Evolutionary conservation across 2,329 filamentous ascomycete species (phyloP), one percentile per base, ranked within the genome.

Genomic region (Colletotrichum phormii): DNA sequence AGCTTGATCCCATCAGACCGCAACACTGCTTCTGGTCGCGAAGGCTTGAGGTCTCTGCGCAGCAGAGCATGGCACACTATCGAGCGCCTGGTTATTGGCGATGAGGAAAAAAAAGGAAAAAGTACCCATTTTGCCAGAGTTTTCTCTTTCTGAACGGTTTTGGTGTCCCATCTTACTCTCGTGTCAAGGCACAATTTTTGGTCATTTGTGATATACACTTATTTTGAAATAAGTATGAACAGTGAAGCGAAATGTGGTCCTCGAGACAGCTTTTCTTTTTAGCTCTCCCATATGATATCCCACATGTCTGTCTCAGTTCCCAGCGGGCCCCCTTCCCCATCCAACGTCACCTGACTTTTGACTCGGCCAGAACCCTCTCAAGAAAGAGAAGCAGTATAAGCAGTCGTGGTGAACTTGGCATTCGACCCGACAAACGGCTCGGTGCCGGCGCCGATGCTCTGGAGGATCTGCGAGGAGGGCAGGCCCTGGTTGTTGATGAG

Each of bases 381-480:
- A 22, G 55, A 42, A 6, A 69, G 53, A 11, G 64, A 67, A 5
- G 60, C 71, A 7, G 59, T 62, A 54, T 75, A 75, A n/a, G 72
- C 54, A 29, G 46, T 59, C 22, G 74, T 75, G 13, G 75, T 75
- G 71, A 79, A 78, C 24, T 75, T 67, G 31, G 75, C 77, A 63
- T 86, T 81, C 51, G 75, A 83, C 68, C 88, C 89, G 73, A 84
- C 85, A 75, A 90, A 90, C 1, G 88, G 85, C 82, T 90, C 89
- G 3, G 88, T 90, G 12, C 89, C 89, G 24, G 87, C 87, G 71
- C 85, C 85, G 29, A 89, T 81, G 72, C 84, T 85, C 64, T 75
- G 71, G 74, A 76, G 66, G 42, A 75, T 62, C 70, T 73, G 75
- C 76, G 77, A 85, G 35, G 81, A 79, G 2, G 85, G 79, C 71